These are phyloP conservation scores for Cordyceps farinosa DNA, from an alignment of 2,329 filamentous ascomycete genomes.

Conservation along the genomic window DNA sequence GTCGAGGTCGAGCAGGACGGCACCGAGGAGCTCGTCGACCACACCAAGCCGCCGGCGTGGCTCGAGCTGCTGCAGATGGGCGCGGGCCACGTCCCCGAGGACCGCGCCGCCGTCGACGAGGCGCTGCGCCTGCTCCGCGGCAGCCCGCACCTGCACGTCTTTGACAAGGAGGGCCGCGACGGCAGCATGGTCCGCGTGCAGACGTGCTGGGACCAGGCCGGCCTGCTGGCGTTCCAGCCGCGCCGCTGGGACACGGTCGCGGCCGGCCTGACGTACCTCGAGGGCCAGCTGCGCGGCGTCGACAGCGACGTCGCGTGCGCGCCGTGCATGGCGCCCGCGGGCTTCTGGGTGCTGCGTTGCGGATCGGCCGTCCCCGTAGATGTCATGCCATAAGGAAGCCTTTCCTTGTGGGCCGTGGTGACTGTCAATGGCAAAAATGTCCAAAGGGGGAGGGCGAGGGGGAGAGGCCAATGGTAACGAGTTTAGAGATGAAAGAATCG, in stretches of 20 bases:
- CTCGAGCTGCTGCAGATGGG: constrained; percentile 4
- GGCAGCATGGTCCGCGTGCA: no score
- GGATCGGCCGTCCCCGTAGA: neutral
- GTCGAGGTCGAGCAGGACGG: neutral
- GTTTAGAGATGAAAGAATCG: no score
- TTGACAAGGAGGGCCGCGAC: neutral
- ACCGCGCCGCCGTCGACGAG: neutral
- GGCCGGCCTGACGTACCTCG: neutral
- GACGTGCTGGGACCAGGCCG: constrained; percentile 1
- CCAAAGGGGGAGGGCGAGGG: no score
- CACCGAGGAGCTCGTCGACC: neutral
- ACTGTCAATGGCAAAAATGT: no score
- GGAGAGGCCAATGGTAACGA: no score
- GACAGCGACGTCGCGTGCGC: neutral
- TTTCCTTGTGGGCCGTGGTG: no score
- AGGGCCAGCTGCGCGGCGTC: neutral
- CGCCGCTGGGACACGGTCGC: neutral
- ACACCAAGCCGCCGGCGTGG: neutral
- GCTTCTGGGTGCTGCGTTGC: constrained; percentile 4
- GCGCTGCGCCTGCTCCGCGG: neutral
- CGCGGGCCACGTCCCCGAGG: neutral
- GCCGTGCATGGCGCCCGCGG: neutral
- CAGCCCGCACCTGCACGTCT: neutral
- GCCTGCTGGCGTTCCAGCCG: neutral
- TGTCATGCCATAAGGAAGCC: no score